Base-by-base conservation (phyloP, 768 basidiomycete genomes). In the Tricholomella constricta region DNA sequence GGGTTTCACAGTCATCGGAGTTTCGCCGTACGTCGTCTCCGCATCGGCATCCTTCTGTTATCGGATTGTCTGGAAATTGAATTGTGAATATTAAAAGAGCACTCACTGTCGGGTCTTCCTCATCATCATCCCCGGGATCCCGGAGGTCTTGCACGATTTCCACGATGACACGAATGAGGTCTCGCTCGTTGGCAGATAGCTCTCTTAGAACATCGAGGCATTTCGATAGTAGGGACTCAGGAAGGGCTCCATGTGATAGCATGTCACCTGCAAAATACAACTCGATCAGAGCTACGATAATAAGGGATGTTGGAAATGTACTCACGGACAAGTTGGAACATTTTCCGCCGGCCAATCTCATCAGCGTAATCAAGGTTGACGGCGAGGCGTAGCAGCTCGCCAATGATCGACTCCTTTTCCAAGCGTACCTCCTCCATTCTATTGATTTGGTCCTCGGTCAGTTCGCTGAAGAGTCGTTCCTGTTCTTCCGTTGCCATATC, bases 281-380 rank as follows among this genome's bases (percentile, higher is more conserved):
- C 32, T 29, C n/a, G 42, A 31, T 42, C 14, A 60, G 31, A n/a
- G n/a, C n/a, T n/a, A n/a, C 43, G 23, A 52, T 41, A 34, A 15
- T 7, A 9, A 42, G 5, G 23, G 35, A 38, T 10, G 49, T 43
- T 23, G 51, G 54, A 37, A 37, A 15, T 26, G 27, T 15, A 84
- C 89, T 69, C 56, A 89, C 93, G 84, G 60, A 95, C 84, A 27
- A 95, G 84, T 45, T 82, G 78, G 62, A 89, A 90, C 87, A 94
- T 94, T 70, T 89, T 89, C 53, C 93, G 72, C 54, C 93, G 72
- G 3, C 96, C 95, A 54, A 89, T 90, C 68, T 97, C 94, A 70
- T 98, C 96, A 0, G 86, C 82, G 61, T 95, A 98, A 68, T 98
- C 95, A 23, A 94, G 74, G 55, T 88, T 81, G 3, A 88, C 78